Conservation (phyloP, 768 basidiomycete genomes). For the Rhizopogon sp. region DNA sequence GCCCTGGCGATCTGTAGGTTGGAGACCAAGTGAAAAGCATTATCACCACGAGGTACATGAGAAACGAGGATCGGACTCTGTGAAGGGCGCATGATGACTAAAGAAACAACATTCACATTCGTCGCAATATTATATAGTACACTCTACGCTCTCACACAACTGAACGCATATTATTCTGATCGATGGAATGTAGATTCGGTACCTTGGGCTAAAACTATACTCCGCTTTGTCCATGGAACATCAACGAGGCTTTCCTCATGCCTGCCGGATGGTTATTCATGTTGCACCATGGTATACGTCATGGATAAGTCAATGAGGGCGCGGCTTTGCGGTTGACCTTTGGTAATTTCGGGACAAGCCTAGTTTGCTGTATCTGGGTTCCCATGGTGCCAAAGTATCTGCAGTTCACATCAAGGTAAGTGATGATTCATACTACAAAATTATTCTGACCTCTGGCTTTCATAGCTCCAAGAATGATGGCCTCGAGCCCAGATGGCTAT, state of each 20-base stretch:
- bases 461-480: slow-evolving; percentile 26
- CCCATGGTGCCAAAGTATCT: slow-evolving; percentile 28
- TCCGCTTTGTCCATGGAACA: too few relatives aligned
- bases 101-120: not conserved
- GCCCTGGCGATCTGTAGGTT: slow-evolving; percentile 60
- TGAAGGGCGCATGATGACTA: slow-evolving; percentile 7
- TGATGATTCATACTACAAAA: not conserved
- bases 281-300: not conserved
- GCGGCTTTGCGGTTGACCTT: not conserved
- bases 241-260: too few relatives aligned
- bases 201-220: too few relatives aligned
- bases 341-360: slow-evolving; percentile 7
- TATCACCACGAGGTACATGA: slow-evolving; percentile 24
- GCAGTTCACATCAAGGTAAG: not conserved
- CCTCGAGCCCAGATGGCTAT: slow-evolving; percentile 22
- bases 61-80: slow-evolving; percentile 19
- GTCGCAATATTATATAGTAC: not conserved
- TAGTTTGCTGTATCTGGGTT: slow-evolving; percentile 15
- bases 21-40: slow-evolving; percentile 48
- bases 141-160: not conserved
- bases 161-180: not conserved
- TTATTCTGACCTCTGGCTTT: slow-evolving; percentile 6
- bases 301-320: not conserved
- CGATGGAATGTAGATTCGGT: not conserved
- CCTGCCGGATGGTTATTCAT: not conserved